Base-by-base conservation (phyloP, 129 eudicot species). In the Apium graveolens region DNA sequence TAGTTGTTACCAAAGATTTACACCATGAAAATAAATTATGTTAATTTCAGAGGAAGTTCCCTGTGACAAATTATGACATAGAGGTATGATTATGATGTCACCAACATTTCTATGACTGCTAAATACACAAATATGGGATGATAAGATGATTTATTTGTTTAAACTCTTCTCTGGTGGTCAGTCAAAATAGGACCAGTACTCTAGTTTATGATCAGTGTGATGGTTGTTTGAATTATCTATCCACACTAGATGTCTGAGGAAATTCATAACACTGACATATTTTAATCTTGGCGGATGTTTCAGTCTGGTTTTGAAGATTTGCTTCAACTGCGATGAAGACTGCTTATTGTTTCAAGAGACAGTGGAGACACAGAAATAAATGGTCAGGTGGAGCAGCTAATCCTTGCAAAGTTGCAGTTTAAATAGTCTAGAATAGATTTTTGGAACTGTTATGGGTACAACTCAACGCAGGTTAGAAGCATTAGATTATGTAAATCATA, bases 401-500 rank as follows among this genome's bases (percentile, higher is more conserved):
- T 76, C 51, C 42, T 48, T 48, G 72, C 65, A 16, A n/a, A 66
- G 37, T 73, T 66, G 77, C 73, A 70, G 74, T 79, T 80, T 49
- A 31, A 11, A 34, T 42, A 39, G 60, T 76, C 70, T 49, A 70
- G 18, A 80, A 45, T 75, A 77, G 62, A 26, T 37, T 7, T 66
- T 66, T 37, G 70, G 70, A 72, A 68, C 71, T 69, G 83, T 77
- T 42, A 86, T 88, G 90, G 86, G 85, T 46, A 74, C 84, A 26
- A 53, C 62, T 78, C 70, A 6, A n/a, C 89, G 85, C 71, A 86
- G 92, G 92, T 80, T 84, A 83, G 70, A 70, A 35, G 72, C 63
- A 39, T 85, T 45, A 43, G 81, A 74, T 75, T 76, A 77, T 41
- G 74, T 78, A 65, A n/a, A 14, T 43, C 49, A 44, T 9, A 74